phyloP scores from a whole-genome alignment of 371 early-diverging fungal species.

The Mortierella polycephala region DNA sequence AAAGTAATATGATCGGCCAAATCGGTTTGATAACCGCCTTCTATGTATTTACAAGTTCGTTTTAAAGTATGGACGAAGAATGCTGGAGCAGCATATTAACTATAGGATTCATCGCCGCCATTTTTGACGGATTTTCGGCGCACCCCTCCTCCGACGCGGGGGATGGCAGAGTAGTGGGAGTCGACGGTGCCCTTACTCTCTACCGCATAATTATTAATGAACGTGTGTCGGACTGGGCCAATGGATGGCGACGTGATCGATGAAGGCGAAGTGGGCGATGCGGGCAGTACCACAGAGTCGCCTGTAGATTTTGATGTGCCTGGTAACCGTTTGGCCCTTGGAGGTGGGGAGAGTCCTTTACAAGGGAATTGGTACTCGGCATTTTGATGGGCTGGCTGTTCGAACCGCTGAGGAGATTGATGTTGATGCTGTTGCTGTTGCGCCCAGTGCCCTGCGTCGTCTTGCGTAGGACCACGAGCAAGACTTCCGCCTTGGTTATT shows the following conservation, averaged over 20 bases:
- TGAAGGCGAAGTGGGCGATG: neutral
- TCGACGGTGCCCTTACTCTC: neutral
- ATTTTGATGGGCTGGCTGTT: slow-evolving; percentile 10
- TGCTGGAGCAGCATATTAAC: slow-evolving; percentile 12
- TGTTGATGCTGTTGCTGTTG: neutral
- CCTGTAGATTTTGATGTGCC: neutral
- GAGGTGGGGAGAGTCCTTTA: slow-evolving; percentile 46
- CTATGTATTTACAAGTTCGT: no score
- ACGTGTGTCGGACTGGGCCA: slow-evolving; percentile 10
- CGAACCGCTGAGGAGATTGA: neutral
- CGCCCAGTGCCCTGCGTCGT: no score
- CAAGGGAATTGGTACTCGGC: slow-evolving; percentile 4
- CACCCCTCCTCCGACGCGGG: slow-evolving; percentile 33
- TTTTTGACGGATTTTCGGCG: slow-evolving; percentile 30
- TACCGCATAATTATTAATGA: slow-evolving; percentile 1
- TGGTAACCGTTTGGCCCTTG: slow-evolving; percentile 24
- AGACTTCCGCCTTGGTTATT: neutral
- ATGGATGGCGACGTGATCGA: neutral
- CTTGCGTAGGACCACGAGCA: neutral
- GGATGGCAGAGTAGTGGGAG: slow-evolving; percentile 12
- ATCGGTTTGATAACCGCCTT: no score
- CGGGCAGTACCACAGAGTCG: neutral
- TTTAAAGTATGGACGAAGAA: neutral
- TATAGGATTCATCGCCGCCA: neutral
- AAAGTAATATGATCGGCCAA: no score